Evolutionary conservation across 1,284 basidiomycete genomes (phyloP), one percentile per base, ranked within the genome.

Genomic region (Erythrobasidium hasegawianum): DNA sequence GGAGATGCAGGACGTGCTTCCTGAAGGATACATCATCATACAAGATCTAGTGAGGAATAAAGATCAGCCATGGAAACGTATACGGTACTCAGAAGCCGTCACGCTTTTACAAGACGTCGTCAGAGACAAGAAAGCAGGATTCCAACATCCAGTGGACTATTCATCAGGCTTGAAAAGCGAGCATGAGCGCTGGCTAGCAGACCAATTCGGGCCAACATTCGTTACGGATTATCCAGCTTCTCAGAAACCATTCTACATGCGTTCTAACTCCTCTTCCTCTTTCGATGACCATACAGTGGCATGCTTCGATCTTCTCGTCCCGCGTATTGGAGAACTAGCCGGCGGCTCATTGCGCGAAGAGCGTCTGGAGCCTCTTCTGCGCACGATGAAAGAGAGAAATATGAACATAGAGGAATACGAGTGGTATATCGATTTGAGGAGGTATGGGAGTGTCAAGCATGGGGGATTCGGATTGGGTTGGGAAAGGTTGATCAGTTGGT

Each of bases 191-290:
- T 96, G 87, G 84, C 81, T 98, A 2, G 88, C 91, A 0, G 77
- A 78, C n/a, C 69, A 78, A 47, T 78, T 86, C 56, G 87, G 86
- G 0, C 95, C 96, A 0, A 83, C 94, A 0, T 97, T 97, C 75
- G 87, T 99, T 50, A 90, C 87, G 2, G 85, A 95, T 76, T 99
- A 97, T 76, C 95, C 95, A 0, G 78, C 81, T 0, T 38, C 72
- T 0, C 77, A 89, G 70, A 99, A 99, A 77, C 91, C 96, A 8
- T 98, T 97, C 79, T 99, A 99, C 80, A 97, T 97, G 96, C 86
- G 88, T 38, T 73, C 52, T 41, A 87, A 87, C 74, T 77, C 74
- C 56, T 33, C 33, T 33, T 33, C 33, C 33, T 33, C 33, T 33
- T 33, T 33, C 11, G 65, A 49, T 26, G 33, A 75, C 61, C 73